Conservation (phyloP, 768 basidiomycete genomes). For the Agaricus bisporus region DNA sequence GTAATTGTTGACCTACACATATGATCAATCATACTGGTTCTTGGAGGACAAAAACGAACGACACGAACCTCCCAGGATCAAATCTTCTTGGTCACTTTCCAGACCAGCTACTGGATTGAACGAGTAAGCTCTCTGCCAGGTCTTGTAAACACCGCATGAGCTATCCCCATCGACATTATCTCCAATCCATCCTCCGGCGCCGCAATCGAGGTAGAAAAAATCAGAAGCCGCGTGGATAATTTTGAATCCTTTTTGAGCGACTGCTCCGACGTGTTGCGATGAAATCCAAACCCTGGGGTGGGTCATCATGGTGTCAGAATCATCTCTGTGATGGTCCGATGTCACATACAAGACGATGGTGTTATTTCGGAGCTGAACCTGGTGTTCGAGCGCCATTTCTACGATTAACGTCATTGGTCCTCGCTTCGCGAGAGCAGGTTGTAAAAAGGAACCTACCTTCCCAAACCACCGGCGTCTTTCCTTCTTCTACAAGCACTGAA, state of each 20-base stretch:
- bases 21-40: neutral
- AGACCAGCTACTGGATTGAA: constrained; percentile 68
- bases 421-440: neutral
- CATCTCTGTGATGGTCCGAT: neutral
- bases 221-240: constrained; percentile 70
- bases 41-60: neutral
- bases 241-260: constrained; percentile 50
- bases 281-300: constrained; percentile 63
- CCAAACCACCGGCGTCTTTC: constrained; percentile 80
- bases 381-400: constrained; percentile 60
- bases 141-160: constrained; percentile 80
- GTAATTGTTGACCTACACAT: constrained; percentile 47
- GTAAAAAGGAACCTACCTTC: constrained; percentile 37
- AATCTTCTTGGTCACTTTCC: constrained; percentile 37
- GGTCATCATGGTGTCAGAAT: neutral
- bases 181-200: constrained; percentile 67
- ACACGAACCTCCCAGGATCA: constrained; percentile 61
- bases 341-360: constrained; percentile 46
- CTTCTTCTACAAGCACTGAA: constrained; percentile 37
- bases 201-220: constrained; percentile 81
- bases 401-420: constrained; percentile 23
- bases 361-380: constrained; percentile 36
- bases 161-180: constrained; percentile 40
- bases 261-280: constrained; percentile 47
- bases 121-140: constrained; percentile 70